phyloP scores from a whole-genome alignment of 169 alveolate genomes.

The Besnoitia besnoiti region DNA sequence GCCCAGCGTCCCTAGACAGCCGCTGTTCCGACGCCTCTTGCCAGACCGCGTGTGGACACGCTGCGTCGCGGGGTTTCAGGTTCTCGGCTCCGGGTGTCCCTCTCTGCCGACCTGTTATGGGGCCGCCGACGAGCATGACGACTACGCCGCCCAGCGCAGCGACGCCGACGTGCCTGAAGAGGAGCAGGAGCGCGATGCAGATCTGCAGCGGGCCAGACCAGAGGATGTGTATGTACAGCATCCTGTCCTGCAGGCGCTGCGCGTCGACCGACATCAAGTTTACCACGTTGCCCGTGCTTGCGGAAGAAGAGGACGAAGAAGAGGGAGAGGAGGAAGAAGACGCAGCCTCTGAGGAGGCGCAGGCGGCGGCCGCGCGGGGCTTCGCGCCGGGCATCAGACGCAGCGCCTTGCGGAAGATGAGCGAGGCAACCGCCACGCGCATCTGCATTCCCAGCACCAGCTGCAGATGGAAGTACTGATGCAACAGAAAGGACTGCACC shows the following conservation, averaged over 20 bases:
- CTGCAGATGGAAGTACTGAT: constrained; percentile 48
- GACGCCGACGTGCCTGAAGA: constrained; percentile 34
- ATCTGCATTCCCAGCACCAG: constrained; percentile 37
- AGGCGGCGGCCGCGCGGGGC: not conserved
- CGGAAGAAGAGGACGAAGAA: not conserved
- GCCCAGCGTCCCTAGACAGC: no score
- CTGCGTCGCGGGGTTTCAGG: no score
- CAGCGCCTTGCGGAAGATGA: constrained; percentile 30
- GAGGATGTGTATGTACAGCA: constrained; percentile 53
- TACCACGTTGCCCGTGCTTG: constrained; percentile 44
- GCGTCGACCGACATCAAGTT: constrained; percentile 54
- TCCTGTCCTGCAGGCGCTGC: constrained; percentile 50
- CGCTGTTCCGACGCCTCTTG: no score
- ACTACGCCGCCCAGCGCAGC: constrained; percentile 38
- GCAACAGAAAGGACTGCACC: constrained; percentile 34
- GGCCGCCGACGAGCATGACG: constrained; percentile 35
- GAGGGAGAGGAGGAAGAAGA: not conserved
- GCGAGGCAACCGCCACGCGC: constrained; percentile 17
- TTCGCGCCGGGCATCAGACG: constrained; percentile 11
- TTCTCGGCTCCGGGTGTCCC: no score
- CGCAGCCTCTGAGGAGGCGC: not conserved
- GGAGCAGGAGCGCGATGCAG: constrained; percentile 23
- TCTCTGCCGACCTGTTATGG: constrained; percentile 20
- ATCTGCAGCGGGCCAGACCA: constrained; percentile 65
- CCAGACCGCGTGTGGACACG: no score